Base-by-base conservation (phyloP, 306 rosid species). In the Prunus armeniaca region DNA sequence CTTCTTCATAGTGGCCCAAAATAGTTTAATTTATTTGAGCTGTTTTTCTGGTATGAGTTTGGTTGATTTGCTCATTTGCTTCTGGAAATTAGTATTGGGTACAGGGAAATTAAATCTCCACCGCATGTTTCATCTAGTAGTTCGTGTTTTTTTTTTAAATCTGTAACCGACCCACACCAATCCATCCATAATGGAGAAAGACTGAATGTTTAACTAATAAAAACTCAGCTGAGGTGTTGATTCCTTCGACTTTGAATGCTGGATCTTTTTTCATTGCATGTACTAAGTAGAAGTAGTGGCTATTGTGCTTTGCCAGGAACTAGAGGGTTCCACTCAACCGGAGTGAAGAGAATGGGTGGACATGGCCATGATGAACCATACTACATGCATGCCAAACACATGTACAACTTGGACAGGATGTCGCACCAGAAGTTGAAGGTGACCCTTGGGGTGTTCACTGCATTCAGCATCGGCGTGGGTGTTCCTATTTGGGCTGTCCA, bases 381-480 rank as follows among this genome's bases (percentile, higher is more conserved):
- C 70, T 82, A 82, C 30, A 22, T 82, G 71, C 85, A 82, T 67
- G 78, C 85, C 41, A 82, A 82, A 32, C 85, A 82, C 82, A 82
- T 82, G 85, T 82, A 77, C 52, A 82, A 82, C 78, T 57, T 82
- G 81, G 85, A 82, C 75, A 25, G 77, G 78, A 82, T 82, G 85
- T 71, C 67, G 54, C 24, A 66, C 73, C 85, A 77, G 81, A 61
- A 63, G 49, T 72, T 82, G 60, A 77, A 64, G 61, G 67, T 82
- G 72, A 65, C 51, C 47, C 85, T 82, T 58, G 85, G 71, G 25
- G 85, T 82, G 19, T 30, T 77, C 15, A 68, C 85, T 51, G 85
- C 79, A 18, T 60, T 82, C 67, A 82, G 85, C 74, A 82, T 82
- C 10, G 82, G 85, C 0, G 79, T 67, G 56, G 75, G 0, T 51